A percentile compares a stretch with the other conserved stretches of the same genome.
Evolutionary conservation across 345 rosid genomes (phyloP).

Genomic region (Salix exigua): DNA sequence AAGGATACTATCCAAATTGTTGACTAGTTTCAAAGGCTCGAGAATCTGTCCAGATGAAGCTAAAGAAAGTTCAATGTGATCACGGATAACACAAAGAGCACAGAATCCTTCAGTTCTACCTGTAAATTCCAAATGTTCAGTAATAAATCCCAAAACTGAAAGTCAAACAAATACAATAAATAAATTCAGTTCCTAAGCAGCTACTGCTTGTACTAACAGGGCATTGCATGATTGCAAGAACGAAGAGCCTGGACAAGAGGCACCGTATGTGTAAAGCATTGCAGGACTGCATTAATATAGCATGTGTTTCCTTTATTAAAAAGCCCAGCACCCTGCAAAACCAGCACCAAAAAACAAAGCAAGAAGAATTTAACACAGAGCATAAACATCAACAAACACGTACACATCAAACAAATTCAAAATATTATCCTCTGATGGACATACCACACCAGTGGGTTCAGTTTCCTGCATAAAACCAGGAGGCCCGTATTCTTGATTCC

Average conservation of each 20-base stretch:
- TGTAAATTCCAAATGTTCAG: constrained; percentile 26
- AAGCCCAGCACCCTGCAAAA: constrained; percentile 79
- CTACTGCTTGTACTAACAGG: constrained; percentile 34
- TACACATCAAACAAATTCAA: neutral
- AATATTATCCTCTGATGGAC: neutral
- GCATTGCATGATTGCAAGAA: constrained; percentile 32
- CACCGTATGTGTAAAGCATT: constrained; percentile 86
- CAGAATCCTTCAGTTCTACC: constrained; percentile 59
- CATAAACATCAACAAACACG: neutral
- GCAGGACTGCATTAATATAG: constrained; percentile 77
- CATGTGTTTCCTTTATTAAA: constrained; percentile 77
- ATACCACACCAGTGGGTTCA: constrained; percentile 20
- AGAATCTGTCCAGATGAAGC: constrained; percentile 40
- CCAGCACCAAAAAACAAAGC: neutral
- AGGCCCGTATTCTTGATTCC: neutral
- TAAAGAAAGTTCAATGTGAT: constrained; percentile 53
- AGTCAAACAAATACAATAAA: neutral
- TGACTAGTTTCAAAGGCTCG: constrained; percentile 43
- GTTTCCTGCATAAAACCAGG: constrained; percentile 1
- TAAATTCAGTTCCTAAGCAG: neutral
- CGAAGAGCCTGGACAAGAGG: constrained; percentile 56
- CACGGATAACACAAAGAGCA: constrained; percentile 40
- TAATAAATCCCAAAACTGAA: constrained; percentile 7
- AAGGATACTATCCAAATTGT: constrained; percentile 72
- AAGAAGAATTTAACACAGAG: neutral